Evolutionary conservation across 2,329 filamentous ascomycete species (phyloP), one percentile per base, ranked within the genome.

Genomic region (Nigrospora sphaerica): DNA sequence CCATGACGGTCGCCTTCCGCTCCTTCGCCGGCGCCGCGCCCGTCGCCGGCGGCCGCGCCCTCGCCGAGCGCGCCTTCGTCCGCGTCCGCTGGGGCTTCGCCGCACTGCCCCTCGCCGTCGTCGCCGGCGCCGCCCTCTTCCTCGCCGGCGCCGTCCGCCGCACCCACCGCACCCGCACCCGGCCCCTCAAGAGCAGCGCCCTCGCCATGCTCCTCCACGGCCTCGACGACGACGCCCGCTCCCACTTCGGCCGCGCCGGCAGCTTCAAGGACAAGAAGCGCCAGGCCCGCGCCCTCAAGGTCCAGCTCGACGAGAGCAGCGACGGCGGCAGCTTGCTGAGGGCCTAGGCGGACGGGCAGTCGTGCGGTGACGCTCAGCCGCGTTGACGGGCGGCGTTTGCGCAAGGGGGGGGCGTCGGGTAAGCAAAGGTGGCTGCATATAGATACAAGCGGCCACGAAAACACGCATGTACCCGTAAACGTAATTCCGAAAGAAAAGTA

Each of bases 11-110:
- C 6, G 58, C 59, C 3, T 63, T 67, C 44, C 57, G 65, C 10
- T 54, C 54, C 32, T 57, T 62, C 44, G 45, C 52, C 31, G 59
- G 58, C 7, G 55, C 57, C 3, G 55, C 50, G 36, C 49, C 55
- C 1, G 54, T 66, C 19, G n/a, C 49, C 13, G 65, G 65, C 23
- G 23, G 23, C 4, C 46, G 50, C 4, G 56, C 65, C 6, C 45
- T 57, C n/a, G 52, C 49, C 12, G 47, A 46, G 12, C 56, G 66
- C 46, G 61, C 56, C 4, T 67, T 60, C 36, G 59, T 68, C 1
- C 53, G 57, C 17, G 64, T 68, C 7, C 57, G 57, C n/a, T 66
- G 64, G 65, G 57, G 59, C 0, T 68, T 65, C 42, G 54, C 66
- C 2, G 49, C 59, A 0, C 47, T 65, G 18, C 63, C 64, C 3